Percentiles rank a stretch among this genome's conserved stretches.
Conservation (phyloP, 306 rosid genomes). For the Glycine latifolia region DNA sequence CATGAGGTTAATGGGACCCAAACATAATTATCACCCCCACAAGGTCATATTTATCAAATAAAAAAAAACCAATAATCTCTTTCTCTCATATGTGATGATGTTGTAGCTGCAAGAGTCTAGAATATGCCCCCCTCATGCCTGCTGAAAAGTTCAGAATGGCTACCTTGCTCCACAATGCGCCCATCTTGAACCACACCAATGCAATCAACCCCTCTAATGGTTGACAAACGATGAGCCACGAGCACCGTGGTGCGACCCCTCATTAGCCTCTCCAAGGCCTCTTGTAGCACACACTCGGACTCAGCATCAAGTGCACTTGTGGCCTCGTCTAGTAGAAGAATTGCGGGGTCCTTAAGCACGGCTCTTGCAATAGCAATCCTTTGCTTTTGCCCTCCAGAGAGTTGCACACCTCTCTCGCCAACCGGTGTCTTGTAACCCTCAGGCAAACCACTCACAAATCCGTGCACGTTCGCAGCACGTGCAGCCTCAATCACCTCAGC, state of each 20-base stretch:
- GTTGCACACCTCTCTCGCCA: conserved; percentile 96
- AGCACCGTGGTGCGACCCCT: conserved; percentile 94
- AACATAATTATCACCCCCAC: conserved; percentile 66
- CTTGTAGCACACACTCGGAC: conserved; percentile 94
- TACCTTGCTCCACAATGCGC: conserved; percentile 90
- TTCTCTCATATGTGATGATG: conserved; percentile 67
- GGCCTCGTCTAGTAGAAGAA: conserved; percentile 93
- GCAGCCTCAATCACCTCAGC: conserved; percentile 92
- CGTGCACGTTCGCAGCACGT: conserved; percentile 84
- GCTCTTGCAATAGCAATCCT: conserved; percentile 98
- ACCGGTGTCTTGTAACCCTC: conserved; percentile 94
- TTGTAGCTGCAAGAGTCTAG: conserved; percentile 94
- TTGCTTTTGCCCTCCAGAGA: conserved; percentile 96
- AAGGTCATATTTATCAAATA: conserved; percentile 59
- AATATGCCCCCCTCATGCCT: conserved; percentile 95
- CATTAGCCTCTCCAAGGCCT: conserved; percentile 97
- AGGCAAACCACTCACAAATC: conserved; percentile 86
- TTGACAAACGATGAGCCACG: conserved; percentile 92
- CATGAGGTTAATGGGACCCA: conserved; percentile 71
- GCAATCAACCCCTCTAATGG: conserved; percentile 88
- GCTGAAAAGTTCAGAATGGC: conserved; percentile 83
- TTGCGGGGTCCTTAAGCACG: conserved; percentile 90
- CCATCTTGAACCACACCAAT: conserved; percentile 98
- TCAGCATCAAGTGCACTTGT: conserved; percentile 98
- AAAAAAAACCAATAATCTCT: conserved; percentile 26